Base-by-base conservation (phyloP, 495 filamentous ascomycete species). In the Letharia columbiana region DNA sequence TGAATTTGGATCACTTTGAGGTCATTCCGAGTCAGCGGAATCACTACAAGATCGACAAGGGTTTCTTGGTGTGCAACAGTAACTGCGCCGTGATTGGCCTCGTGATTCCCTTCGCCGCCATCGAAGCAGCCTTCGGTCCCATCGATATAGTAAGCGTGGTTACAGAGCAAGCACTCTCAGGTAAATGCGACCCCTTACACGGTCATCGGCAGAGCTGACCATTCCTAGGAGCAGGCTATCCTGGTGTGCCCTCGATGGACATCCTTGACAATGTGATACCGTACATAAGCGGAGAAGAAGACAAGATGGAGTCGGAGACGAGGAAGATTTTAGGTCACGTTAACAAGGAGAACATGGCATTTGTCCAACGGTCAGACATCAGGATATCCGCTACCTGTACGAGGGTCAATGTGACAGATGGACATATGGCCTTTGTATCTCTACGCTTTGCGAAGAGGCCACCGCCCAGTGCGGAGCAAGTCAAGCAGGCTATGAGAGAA, bases 71-170 rank as follows among this genome's bases (percentile, higher is more conserved):
- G 52, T 93, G 90, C 80, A 94, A 94, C 78, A 91, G 89, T 64
- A 94, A 95, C 80, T 95, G 91, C 77, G 89, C 90, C 31, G 91
- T 93, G 63, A 93, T 93, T 71, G 91, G 91, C 23, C 82, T 94
- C 61, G 91, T 92, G 60, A 91, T 93, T 65, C 91, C 91, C n/a
- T 89, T 92, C 72, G 91, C 90, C 28, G 91, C 89, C 31, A 83
- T 95, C 45, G 86, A 90, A 75, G 83, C 87, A 47, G 82, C 83
- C 71, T 92, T 93, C 73, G 91, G 90, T 42, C 81, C 81, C 50
- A 84, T 95, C 66, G 84, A 89, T 71, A 77, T 82, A 70, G 89
- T 91, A 33, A 88, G 86, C 69, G 88, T 95, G 20, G 90, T 92
- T 61, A 95, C 91, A n/a, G 85, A 91, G 78, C 91, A 95, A 76